These are phyloP conservation scores for Typha latifolia DNA, from an alignment of 176 grass and related monocot genomes.

Conservation along the genomic window DNA sequence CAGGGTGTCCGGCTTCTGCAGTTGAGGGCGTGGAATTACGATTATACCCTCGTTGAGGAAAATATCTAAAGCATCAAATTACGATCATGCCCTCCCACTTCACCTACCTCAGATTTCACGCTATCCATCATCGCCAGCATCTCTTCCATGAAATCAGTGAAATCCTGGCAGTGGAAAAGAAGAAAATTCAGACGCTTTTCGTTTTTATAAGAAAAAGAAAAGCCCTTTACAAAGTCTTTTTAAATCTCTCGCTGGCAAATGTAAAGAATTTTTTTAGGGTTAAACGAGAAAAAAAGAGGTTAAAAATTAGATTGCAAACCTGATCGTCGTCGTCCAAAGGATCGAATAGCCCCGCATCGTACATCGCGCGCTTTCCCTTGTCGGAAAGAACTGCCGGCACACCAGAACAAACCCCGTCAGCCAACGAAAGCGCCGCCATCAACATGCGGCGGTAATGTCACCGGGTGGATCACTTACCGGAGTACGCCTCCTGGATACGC, in stretches of 20 bases:
- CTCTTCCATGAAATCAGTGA: conserved; percentile 95
- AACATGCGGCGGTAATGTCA: not conserved
- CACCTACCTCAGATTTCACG: conserved; percentile 84
- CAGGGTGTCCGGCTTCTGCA: conserved; percentile 71
- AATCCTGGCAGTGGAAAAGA: conserved; percentile 67
- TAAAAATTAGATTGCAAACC: conserved; percentile 17
- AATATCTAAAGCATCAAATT: not conserved
- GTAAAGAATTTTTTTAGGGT: not conserved
- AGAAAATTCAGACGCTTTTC: not conserved
- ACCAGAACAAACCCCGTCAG: not conserved
- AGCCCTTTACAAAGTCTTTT: not conserved
- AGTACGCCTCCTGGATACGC: conserved; percentile 98
- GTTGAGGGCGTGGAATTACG: not conserved
- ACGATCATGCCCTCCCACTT: not conserved
- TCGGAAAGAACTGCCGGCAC: conserved; percentile 70
- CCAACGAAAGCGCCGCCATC: not conserved
- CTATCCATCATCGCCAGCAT: conserved; percentile 96
- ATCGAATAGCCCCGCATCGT: conserved; percentile 85
- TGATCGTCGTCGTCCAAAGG: conserved; percentile 77
- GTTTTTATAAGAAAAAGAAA: not conserved
- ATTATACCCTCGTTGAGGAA: not conserved
- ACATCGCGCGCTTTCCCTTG: conserved; percentile 79
- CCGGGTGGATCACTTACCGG: conserved; percentile 47
- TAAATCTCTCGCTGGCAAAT: not conserved
- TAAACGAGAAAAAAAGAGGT: not conserved